Conservation (phyloP, 2,329 filamentous ascomycete species). For the Fusarium sp. region DNA sequence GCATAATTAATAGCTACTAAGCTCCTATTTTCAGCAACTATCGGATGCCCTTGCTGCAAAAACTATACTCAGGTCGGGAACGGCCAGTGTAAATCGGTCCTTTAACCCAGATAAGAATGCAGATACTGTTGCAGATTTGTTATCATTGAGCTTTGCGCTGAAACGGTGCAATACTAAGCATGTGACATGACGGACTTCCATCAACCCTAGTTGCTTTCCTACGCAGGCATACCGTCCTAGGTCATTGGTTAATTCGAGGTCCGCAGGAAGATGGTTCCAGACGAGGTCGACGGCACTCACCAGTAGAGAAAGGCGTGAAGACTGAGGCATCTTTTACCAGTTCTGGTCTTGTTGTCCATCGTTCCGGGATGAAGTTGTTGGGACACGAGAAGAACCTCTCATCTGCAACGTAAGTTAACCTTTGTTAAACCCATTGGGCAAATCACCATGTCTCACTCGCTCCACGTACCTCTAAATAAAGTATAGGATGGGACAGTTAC, state of each 20-base stretch:
- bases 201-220: conserved; percentile 33
- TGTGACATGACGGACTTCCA: conserved; percentile 30
- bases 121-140: too few species aligned
- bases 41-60: too few species aligned
- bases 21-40: too few species aligned
- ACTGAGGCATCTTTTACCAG: conserved; percentile 48
- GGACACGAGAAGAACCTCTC: conserved; percentile 46
- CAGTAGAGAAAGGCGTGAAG: conserved; percentile 50
- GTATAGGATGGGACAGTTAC: conserved; percentile 36
- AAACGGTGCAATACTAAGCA: conserved; percentile 23
- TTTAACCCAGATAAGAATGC: too few species aligned
- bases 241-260: neutral
- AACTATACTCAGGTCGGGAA: too few species aligned
- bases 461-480: conserved; percentile 1
- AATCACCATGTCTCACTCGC: conserved; percentile 51
- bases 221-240: conserved; percentile 31
- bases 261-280: too few species aligned
- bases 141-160: too few species aligned
- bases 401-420: neutral
- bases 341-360: conserved; percentile 50
- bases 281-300: conserved; percentile 10
- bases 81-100: too few species aligned
- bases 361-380: conserved; percentile 52
- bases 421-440: conserved; percentile 1
- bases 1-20: neutral